These are phyloP conservation scores for Botrytis paeoniae DNA, from an alignment of 2,329 filamentous ascomycete species.

Conservation along the genomic window DNA sequence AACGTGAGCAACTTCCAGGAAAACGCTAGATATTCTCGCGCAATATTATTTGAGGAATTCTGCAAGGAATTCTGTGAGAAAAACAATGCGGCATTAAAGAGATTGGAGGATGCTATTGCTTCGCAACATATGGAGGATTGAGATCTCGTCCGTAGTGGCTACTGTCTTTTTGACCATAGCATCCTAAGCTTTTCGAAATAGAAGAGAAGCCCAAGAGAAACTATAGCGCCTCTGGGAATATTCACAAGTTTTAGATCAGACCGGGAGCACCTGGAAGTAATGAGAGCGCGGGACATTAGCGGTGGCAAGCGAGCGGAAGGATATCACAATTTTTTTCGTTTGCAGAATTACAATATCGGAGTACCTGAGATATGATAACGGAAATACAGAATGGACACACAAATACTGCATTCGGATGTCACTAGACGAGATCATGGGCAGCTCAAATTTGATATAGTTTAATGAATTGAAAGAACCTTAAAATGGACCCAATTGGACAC, in stretches of 20 bases:
- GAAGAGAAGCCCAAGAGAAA: too few relatives aligned
- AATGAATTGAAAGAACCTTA: background rate
- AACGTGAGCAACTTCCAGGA: slow-evolving; percentile 25
- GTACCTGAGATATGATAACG: background rate
- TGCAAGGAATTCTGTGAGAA: slow-evolving; percentile 20
- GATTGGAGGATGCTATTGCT: background rate
- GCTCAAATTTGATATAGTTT: background rate
- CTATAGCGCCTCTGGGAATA: too few relatives aligned
- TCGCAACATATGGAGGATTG: too few relatives aligned
- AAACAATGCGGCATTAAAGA: slow-evolving; percentile 14
- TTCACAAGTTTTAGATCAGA: too few relatives aligned
- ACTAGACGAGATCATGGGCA: background rate
- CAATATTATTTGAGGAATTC: too few relatives aligned
- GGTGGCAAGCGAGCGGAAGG: too few relatives aligned
- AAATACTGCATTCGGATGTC: background rate
- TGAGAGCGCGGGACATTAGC: too few relatives aligned
- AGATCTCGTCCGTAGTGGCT: too few relatives aligned
- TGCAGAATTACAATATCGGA: background rate
- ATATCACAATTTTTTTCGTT: background rate
- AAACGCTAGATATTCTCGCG: too few relatives aligned
- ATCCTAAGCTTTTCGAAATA: too few relatives aligned
- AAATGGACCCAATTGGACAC: background rate
- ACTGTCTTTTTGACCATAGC: too few relatives aligned
- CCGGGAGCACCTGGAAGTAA: too few relatives aligned
- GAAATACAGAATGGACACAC: background rate